These are phyloP conservation scores for Kwoniella sp. DNA, from an alignment of 768 basidiomycete species.

Conservation along the genomic window DNA sequence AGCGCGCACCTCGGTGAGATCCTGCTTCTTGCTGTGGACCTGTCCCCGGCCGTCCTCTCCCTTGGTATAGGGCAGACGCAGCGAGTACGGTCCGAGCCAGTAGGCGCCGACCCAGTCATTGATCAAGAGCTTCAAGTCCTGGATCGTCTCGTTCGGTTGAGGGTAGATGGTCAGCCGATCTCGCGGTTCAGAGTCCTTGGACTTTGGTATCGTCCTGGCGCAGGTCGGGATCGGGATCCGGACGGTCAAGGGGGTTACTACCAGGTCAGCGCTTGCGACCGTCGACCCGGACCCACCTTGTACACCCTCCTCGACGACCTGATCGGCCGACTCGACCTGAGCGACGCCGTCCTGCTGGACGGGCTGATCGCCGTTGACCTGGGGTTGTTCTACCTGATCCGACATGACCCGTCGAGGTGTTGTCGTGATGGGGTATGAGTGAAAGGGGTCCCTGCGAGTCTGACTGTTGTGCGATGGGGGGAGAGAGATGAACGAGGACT, in stretches of 20 bases:
- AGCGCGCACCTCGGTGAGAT: conserved; percentile 37
- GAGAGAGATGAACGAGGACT: no score
- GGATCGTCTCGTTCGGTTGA: conserved; percentile 48
- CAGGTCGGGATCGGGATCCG: conserved; percentile 39
- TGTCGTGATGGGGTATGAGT: no score
- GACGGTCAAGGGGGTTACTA: conserved; percentile 42
- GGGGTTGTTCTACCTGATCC: conserved; percentile 6
- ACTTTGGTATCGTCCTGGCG: conserved; percentile 37
- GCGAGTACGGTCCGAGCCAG: conserved; percentile 53
- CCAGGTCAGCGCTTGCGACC: background rate
- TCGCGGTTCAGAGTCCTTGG: conserved; percentile 10
- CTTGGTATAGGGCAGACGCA: conserved; percentile 34
- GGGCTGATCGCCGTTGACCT: conserved; percentile 10
- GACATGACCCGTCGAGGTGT: no score
- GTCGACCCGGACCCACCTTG: background rate
- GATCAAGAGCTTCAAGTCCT: conserved; percentile 50
- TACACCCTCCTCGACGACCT: conserved; percentile 1
- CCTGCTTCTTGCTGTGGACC: conserved; percentile 35
- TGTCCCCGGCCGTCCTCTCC: conserved; percentile 28
- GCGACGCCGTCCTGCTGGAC: background rate
- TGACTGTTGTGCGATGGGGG: no score
- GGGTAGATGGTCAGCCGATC: conserved; percentile 37
- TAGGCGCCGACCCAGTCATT: conserved; percentile 52
- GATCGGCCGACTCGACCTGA: background rate
- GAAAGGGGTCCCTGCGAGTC: no score